Evolutionary conservation across 164 flowering plant genomes (phyloP), one percentile per base, ranked within the genome.

Genomic region (Chimonanthus salicifolius): DNA sequence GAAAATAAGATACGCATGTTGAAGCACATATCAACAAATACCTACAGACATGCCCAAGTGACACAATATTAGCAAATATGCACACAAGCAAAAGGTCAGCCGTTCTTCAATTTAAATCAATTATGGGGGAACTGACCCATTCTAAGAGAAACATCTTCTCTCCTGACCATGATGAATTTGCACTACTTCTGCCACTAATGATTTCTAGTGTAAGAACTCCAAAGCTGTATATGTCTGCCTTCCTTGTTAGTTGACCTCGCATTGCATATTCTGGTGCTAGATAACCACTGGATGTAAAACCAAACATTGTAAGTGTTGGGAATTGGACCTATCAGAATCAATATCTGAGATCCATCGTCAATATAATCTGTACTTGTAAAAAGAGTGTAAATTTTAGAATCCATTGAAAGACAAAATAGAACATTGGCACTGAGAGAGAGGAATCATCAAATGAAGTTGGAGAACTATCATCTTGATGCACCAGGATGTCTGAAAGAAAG

Each of bases 161-260:
- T 48, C 81, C 88, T 67, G 84, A 88, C 87, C 89, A 85, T 66
- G 76, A 77, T 71, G 85, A 72, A 77, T 71, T 86, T 72, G 85
- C 71, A 74, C 88, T 87, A 75, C 84, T 86, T 82, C 81, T 84
- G 68, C 94, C 97, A 72, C 89, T 88, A 71, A 90, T 70, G 72
- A 87, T 83, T 84, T 92, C 94, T 64, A 92, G 88, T 7, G 86
- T 66, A 65, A 92, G 90, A 60, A 92, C 88, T 64, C 97, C 97
- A 78, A 85, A 92, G 77, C 97, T 89, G 78, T 89, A 92, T 7
- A 92, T 84, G 74, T 92, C 97, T 33, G 97, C 97, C 84, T 87
- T 92, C 85, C 75, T 76, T 16, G 97, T 92, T 67, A 92, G 74
- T 75, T 89, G 90, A 72, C 94, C 97, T 21, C 87, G 91, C 80